Percentiles rank a stretch among this genome's conserved stretches.
Conservation (phyloP, 2,329 filamentous ascomycete genomes). For the Parasarocladium wereldwijsianum region DNA sequence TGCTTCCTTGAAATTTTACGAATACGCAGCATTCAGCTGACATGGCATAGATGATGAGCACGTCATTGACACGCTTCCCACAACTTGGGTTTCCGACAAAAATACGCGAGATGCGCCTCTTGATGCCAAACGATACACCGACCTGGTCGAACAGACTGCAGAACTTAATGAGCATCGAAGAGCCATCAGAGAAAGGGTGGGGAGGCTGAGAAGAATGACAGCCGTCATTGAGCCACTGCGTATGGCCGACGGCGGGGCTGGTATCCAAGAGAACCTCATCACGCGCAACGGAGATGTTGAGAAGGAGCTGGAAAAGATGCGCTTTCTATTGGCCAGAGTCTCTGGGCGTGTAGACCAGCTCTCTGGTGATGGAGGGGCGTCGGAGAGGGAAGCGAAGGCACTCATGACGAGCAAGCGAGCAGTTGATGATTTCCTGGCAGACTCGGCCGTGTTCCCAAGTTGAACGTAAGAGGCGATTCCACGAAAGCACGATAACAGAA, state of each 20-base stretch:
- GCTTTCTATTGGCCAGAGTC: constrained; percentile 45
- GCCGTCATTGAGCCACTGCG: constrained; percentile 29
- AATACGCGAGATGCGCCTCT: constrained; percentile 21
- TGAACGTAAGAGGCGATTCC: too few relatives aligned
- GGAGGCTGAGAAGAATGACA: constrained; percentile 32
- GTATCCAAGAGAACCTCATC: constrained; percentile 51
- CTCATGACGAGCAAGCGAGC: constrained; percentile 26
- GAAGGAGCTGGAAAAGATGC: constrained; percentile 51
- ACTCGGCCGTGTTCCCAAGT: constrained; percentile 8
- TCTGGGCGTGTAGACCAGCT: constrained; percentile 33
- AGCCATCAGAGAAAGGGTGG: constrained; percentile 23
- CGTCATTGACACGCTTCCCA: constrained; percentile 31
- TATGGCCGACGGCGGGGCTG: constrained; percentile 14
- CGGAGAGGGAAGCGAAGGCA: constrained; percentile 16
- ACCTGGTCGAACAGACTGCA: constrained; percentile 32
- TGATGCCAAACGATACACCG: constrained; percentile 36
- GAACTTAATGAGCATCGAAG: constrained; percentile 27
- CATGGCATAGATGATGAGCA: constrained; percentile 20
- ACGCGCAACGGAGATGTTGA: constrained; percentile 51
- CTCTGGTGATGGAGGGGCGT: constrained; percentile 11
- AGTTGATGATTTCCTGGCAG: constrained; percentile 25
- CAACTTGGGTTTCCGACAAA: constrained; percentile 28
- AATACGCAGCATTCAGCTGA: neutral
- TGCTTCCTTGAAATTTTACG: accelerated
- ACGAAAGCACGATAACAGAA: too few relatives aligned